Conservation (phyloP, 2,329 filamentous ascomycete genomes). For the Aspergillus sp. region DNA sequence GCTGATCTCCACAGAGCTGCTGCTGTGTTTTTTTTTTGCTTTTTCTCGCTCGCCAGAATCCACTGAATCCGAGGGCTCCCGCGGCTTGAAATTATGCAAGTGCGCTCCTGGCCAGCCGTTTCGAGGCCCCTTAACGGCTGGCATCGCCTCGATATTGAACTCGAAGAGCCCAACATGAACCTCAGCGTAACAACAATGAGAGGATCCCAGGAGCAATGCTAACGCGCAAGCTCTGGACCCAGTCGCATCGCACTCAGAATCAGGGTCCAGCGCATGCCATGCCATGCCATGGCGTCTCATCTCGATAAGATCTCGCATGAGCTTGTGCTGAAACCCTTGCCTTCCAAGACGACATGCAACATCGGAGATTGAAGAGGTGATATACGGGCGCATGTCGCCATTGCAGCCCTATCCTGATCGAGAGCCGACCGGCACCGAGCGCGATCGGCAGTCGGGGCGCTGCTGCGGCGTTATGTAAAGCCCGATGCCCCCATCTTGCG, state of each 20-base stretch:
- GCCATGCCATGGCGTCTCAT: background rate
- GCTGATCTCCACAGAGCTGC: background rate
- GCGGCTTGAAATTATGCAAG: background rate
- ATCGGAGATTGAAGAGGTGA: background rate
- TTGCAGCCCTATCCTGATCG: background rate
- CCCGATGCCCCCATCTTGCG: background rate
- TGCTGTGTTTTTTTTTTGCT: background rate
- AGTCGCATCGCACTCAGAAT: background rate
- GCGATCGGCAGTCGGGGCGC: background rate
- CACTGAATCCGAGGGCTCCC: background rate
- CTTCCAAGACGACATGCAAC: background rate
- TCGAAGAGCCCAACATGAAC: background rate
- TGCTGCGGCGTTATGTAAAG: background rate
- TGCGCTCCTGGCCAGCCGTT: background rate
- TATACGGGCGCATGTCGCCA: conserved; percentile 6
- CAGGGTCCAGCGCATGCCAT: background rate
- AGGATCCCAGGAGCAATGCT: background rate
- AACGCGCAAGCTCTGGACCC: too few species aligned
- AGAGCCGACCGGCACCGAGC: background rate
- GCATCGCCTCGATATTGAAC: background rate
- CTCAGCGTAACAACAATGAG: background rate
- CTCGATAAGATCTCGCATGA: background rate
- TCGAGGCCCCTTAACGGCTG: background rate
- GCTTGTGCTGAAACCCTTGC: background rate
- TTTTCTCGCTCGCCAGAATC: background rate